phyloP scores from a whole-genome alignment of 208 protist species.

The Crithidia fasciculata region DNA sequence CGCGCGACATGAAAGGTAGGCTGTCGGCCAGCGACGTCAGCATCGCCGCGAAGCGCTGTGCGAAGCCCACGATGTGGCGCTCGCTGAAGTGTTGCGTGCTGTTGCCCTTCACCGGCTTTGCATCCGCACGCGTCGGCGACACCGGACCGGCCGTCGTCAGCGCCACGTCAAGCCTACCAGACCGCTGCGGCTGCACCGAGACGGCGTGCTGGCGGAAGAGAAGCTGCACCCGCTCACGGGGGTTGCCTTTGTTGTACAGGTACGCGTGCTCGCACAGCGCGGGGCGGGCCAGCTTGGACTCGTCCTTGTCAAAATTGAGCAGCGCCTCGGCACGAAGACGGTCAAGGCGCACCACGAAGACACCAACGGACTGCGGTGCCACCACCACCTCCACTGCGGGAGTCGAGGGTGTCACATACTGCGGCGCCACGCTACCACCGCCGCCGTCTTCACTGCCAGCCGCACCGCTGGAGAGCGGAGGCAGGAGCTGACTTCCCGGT shows the following conservation, averaged over 20 bases:
- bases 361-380: constrained; percentile 35
- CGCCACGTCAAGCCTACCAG: neutral
- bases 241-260: constrained; percentile 74
- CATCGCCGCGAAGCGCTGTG: constrained; percentile 61
- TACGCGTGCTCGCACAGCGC: constrained; percentile 72
- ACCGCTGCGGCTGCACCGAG: constrained; percentile 14
- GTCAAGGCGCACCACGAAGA: constrained; percentile 76
- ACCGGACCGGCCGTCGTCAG: constrained; percentile 7
- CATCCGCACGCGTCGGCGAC: constrained; percentile 19
- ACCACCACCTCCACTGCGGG: constrained; percentile 37
- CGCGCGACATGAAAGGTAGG: constrained; percentile 18
- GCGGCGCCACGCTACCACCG: neutral
- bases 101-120: constrained; percentile 53
- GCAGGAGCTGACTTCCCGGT: constrained; percentile 18
- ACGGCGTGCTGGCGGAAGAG: constrained; percentile 43
- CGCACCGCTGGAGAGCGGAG: neutral
- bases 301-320: constrained; percentile 69
- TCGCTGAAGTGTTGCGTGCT: constrained; percentile 66
- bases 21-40: constrained; percentile 57
- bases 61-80: constrained; percentile 70
- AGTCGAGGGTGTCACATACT: neutral
- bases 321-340: constrained; percentile 60
- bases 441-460: constrained; percentile 9
- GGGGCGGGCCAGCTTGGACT: constrained; percentile 35
- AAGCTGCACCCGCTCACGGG: constrained; percentile 64